Percentiles rank a stretch among this genome's conserved stretches.
phyloP scores from a whole-genome alignment of 192 early-diverging fungal genomes.

The Bifiguratus adelaidae region DNA sequence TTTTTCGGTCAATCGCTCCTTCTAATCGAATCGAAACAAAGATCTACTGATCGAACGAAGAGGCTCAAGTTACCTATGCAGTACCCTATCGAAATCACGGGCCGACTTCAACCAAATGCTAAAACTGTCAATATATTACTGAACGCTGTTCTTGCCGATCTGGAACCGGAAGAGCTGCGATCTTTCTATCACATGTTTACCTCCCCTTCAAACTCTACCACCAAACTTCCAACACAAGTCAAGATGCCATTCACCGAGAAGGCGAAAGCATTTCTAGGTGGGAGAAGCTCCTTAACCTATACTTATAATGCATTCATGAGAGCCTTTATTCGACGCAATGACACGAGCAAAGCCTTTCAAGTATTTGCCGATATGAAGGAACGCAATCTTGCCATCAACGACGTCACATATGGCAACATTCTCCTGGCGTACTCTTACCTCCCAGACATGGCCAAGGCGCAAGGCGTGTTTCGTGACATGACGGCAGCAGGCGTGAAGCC shows the following conservation, averaged over 20 bases:
- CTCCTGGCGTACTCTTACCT: conserved; percentile 25
- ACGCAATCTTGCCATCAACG: conserved; percentile 9
- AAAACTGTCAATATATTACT: conserved; percentile 15
- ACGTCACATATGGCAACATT: conserved; percentile 18
- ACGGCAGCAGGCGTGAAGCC: conserved; percentile 5
- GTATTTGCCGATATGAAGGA: conserved; percentile 20
- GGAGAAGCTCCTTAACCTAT: not conserved
- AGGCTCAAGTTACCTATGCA: not conserved
- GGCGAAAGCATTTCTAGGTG: too few species aligned
- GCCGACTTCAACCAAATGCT: not conserved
- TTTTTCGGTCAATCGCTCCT: too few species aligned
- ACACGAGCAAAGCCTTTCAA: conserved; percentile 8
- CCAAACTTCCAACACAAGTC: too few species aligned
- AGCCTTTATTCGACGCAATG: conserved; percentile 14
- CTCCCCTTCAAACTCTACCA: not conserved
- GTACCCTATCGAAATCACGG: too few species aligned
- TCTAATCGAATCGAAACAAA: too few species aligned
- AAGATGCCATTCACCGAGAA: too few species aligned
- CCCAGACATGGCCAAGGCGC: conserved; percentile 12
- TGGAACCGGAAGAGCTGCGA: not conserved
- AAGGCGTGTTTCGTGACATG: conserved; percentile 9
- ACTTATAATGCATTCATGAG: conserved; percentile 25
- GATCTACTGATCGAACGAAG: not conserved
- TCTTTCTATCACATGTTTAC: conserved; percentile 13
- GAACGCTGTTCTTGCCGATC: conserved; percentile 12